Evolutionary conservation across 768 basidiomycete species (phyloP), one percentile per base, ranked within the genome.

Genomic region (Podaxis carcinomalis): DNA sequence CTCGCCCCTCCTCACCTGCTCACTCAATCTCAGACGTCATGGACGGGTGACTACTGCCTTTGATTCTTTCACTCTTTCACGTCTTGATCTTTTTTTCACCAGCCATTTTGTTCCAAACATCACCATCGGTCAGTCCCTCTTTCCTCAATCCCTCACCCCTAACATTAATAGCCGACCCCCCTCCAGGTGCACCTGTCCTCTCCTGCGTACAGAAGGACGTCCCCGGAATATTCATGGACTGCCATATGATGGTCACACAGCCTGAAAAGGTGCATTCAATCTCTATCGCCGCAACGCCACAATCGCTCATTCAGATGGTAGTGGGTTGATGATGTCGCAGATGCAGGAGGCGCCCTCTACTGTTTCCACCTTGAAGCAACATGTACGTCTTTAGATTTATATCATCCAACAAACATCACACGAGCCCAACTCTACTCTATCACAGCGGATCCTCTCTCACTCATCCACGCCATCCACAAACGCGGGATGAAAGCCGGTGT

Each of bases 31-130:
- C 63, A 97, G 95, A 98, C 78, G 87, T 98, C 62, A 98, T 98
- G 96, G 96, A 98, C 73, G 95, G 95, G 93, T 93, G 73, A 75
- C 72, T 68, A 52, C 46, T 36, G 6, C 21, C 14, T 42, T 42
- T 42, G n/a, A 16, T 42, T 42, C 14, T 42, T 14, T 14, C 50
- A n/a, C 60, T 64, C 62, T 56, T 65, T 50, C 51, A 32, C n/a
- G n/a, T 54, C 27, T 54, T 6, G 19, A 53, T 44, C 55, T 9
- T 52, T 25, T 42, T 35, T 44, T 23, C 57, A 46, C 51, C 67
- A 95, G 96, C 57, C 92, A 98, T 76, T 99, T 99, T 68, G 97
- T 99, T 36, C 96, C 95, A 37, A 98, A 98, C 74, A 97, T 99
- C 73, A 95, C 95, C 23, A 94, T 98, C 90, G 97, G 94, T 88